Evolutionary conservation across 345 rosid genomes (phyloP).

Genomic region (Crucihimalaya himalaica): DNA sequence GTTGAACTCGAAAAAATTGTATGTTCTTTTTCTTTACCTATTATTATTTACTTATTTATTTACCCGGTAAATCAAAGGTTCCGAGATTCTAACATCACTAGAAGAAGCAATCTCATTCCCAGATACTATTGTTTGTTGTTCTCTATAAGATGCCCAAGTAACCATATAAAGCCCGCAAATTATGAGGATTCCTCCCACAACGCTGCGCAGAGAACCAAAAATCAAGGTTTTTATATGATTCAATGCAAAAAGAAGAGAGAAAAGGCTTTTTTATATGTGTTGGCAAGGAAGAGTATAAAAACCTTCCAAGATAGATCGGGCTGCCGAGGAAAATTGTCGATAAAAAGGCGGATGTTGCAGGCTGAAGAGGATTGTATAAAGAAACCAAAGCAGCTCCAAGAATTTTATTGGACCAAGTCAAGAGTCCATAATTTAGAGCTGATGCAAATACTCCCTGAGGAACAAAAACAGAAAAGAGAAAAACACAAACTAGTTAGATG

Average conservation of each 20-base stretch:
- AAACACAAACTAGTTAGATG: neutral
- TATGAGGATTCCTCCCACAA: conserved; percentile 79
- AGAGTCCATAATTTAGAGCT: conserved; percentile 81
- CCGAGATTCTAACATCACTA: conserved; percentile 40
- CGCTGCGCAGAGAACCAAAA: conserved; percentile 43
- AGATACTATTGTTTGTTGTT: conserved; percentile 36
- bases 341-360: conserved; percentile 77
- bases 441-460: conserved; percentile 79
- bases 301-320: conserved; percentile 94
- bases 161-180: conserved; percentile 85
- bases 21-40: conserved; percentile 34
- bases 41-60: conserved; percentile 32
- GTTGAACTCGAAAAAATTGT: too few relatives aligned
- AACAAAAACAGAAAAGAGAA: neutral
- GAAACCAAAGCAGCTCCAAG: conserved; percentile 94
- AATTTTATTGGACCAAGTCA: conserved; percentile 95
- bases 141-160: conserved; percentile 86
- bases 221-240: neutral
- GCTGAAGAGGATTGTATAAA: conserved; percentile 93
- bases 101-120: conserved; percentile 35
- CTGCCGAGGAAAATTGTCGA: conserved; percentile 88
- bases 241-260: neutral
- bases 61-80: conserved; percentile 59
- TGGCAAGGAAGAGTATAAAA: neutral
- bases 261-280: neutral